Base-by-base conservation (phyloP, 495 filamentous ascomycete genomes). In the Stereocaulon alpinum region DNA sequence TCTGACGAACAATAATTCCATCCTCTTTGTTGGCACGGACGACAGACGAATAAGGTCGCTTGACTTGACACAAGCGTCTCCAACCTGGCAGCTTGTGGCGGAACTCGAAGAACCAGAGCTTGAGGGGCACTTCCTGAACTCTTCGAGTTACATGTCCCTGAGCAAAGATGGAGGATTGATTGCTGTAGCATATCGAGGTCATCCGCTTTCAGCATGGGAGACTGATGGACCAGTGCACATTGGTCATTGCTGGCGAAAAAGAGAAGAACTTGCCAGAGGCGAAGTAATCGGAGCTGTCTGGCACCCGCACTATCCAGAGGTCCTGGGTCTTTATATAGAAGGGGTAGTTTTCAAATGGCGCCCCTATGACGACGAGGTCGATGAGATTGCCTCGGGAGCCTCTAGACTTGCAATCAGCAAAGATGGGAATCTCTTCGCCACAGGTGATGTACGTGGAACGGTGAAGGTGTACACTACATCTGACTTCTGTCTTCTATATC, bases 151-250 rank as follows among this genome's bases (percentile, higher is more conserved):
- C 27, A 63, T 64, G 67, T 55, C 67, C 41, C n/a, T 69, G 37
- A 68, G 47, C 55, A 56, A 59, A 40, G 61, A 68, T 48, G 66
- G 66, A 17, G 61, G 30, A 6, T 32, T 64, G 17, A 32, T 67
- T 45, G 66, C 66, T 60, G 59, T 68, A 20, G 66, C 59, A 10
- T 68, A 69, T 60, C 55, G 67, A 44, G 58, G 67, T 24, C 51
- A 68, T 52, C 66, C 67, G 20, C 53, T 68, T 29, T 70, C 68
- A n/a, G 65, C 58, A 17, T 69, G 67, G 67, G 61, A 66, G 40
- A 47, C 64, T 32, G 59, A 68, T 11, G 63, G 65, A 15, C 67
- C 67, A 24, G 53, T 62, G n/a, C 63, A 65, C 49, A 56, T 68
- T 17, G 65, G 67, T n/a, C 67, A 69, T 56, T 69, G 62, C 41